Evolutionary conservation across 345 rosid genomes (phyloP).

Genomic region (Heritiera fomes): DNA sequence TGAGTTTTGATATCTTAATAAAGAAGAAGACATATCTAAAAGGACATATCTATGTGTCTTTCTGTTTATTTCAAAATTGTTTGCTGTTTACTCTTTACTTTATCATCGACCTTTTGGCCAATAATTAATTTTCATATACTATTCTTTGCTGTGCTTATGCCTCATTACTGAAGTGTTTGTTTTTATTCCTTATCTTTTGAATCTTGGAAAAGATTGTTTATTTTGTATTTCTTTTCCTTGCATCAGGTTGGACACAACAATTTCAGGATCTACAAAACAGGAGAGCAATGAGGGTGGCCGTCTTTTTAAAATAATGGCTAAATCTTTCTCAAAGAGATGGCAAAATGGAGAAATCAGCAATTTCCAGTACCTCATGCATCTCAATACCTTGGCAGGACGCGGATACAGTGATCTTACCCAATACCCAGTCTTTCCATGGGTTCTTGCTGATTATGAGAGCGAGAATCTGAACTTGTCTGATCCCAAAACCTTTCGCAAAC

Average conservation of each 20-base stretch:
- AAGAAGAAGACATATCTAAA: not conserved
- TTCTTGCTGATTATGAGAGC: slow-evolving; percentile 93
- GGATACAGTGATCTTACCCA: slow-evolving; percentile 99
- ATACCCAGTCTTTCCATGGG: slow-evolving; percentile 99
- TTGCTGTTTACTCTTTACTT: not conserved
- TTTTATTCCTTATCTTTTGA: slow-evolving; percentile 17
- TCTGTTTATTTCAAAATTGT: not conserved
- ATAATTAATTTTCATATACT: not conserved
- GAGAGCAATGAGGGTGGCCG: slow-evolving; percentile 92
- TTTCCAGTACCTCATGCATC: slow-evolving; percentile 99
- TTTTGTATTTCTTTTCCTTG: slow-evolving; percentile 20
- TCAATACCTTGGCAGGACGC: slow-evolving; percentile 96
- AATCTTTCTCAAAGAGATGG: slow-evolving; percentile 98
- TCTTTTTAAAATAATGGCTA: slow-evolving; percentile 85
- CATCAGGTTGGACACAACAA: slow-evolving; percentile 90
- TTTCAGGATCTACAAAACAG: slow-evolving; percentile 89
- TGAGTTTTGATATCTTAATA: not conserved
- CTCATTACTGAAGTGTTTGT: not conserved
- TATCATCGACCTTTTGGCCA: not conserved
- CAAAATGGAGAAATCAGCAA: slow-evolving; percentile 99
- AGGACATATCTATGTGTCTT: not conserved
- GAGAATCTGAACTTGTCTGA: slow-evolving; percentile 78
- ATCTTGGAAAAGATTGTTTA: slow-evolving; percentile 25
- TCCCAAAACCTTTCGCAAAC: slow-evolving; percentile 85
- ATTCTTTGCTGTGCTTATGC: slow-evolving; percentile 2